Base-by-base conservation (phyloP, 352 stramenopile species). In the Pythium sukuiense region DNA sequence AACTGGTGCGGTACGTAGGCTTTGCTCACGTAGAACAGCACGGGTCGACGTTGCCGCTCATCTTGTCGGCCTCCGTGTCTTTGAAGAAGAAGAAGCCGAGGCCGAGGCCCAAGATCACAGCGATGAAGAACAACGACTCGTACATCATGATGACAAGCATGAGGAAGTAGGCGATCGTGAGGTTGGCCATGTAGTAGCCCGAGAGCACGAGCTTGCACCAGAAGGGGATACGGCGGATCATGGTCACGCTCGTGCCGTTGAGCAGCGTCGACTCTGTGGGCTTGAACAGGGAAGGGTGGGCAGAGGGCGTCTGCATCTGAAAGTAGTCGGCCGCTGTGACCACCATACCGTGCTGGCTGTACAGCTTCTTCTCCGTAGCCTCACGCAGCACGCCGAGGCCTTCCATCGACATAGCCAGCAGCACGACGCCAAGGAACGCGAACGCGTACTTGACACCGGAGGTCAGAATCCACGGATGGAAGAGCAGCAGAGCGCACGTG, bases 111-210 rank as follows among this genome's bases (percentile, higher is more conserved):
- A 95, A 46, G 50, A 92, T 82, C 8, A 90, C 83, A 8, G 84
- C 84, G 37, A 92, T 55, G 67, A 95, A 95, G 59, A 95, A 77
- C n/a, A 87, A 65, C 18, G 77, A 86, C 74, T 95, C 86, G 73
- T 88, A 95, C 64, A 85, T 88, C 86, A 95, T 95, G 58, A 92
- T 85, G 48, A 95, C 56, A n/a, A 95, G 73, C 86, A 95, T 95
- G 71, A 91, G 64, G 48, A 84, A 88, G 76, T 95, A 95, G 45
- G 81, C 86, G 64, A 93, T 72, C 58, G 80, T 76, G 64, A 95
- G 67, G 55, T 89, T 79, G 20, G 80, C 64, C 83, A 93, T 95
- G 80, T 95, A 95, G 57, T 92, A 76, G 9, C 41, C 55, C 6
- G 82, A 76, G 32, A 93, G 78, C 71, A 76, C 63, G 41, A 76